These are phyloP conservation scores for Russula abietina DNA, from an alignment of 768 basidiomycete species.

Conservation along the genomic window DNA sequence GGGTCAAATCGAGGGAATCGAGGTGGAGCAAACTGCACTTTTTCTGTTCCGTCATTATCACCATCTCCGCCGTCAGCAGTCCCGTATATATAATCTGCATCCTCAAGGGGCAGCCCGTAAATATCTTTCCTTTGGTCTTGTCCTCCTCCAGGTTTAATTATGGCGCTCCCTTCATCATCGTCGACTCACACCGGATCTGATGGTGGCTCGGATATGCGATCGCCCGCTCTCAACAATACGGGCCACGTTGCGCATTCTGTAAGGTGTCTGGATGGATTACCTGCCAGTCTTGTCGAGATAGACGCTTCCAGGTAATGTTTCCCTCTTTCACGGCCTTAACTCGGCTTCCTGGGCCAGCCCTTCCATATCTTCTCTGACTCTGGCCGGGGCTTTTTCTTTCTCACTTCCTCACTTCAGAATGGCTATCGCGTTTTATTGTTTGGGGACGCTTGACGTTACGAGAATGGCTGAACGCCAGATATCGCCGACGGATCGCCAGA, in stretches of 20 bases:
- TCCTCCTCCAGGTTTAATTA: too few species aligned
- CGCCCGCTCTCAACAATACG: slow-evolving; percentile 35
- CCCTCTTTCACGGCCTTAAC: background rate
- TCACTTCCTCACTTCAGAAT: slow-evolving; percentile 45
- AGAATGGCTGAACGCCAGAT: slow-evolving; percentile 44
- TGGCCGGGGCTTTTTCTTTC: too few species aligned
- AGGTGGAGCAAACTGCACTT: background rate
- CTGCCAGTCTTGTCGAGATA: slow-evolving; percentile 56
- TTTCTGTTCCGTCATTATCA: background rate
- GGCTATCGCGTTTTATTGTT: slow-evolving; percentile 82
- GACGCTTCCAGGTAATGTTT: slow-evolving; percentile 67
- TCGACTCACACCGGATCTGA: background rate
- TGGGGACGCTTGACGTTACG: slow-evolving; percentile 78
- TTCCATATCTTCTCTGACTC: too few species aligned
- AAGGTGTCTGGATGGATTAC: slow-evolving; percentile 66
- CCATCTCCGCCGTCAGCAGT: background rate
- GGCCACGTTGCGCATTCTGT: slow-evolving; percentile 62
- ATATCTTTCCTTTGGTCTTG: background rate
- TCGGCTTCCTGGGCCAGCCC: background rate
- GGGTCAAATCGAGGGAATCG: too few species aligned
- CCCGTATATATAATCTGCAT: background rate
- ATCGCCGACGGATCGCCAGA: slow-evolving; percentile 45
- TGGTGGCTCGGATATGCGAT: background rate
- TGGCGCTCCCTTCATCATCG: background rate
- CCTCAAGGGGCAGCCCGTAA: background rate